These are phyloP conservation scores for Secale cereale DNA, from an alignment of 176 grass and related monocot genomes.

Conservation along the genomic window DNA sequence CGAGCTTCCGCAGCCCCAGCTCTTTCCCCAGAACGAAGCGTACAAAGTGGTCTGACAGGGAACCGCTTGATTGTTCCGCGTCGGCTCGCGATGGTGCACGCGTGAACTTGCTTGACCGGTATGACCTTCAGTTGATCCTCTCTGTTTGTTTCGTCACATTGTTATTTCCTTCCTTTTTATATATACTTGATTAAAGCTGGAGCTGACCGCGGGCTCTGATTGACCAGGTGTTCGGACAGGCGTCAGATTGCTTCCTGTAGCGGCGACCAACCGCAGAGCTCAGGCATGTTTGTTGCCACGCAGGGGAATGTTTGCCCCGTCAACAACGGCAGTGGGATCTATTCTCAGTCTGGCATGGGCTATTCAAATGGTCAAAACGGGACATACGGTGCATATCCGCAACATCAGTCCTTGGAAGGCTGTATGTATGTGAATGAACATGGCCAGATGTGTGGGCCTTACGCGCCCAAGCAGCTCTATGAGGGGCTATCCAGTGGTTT, in stretches of 20 bases:
- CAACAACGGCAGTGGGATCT: conserved; percentile 3
- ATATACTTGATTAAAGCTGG: neutral
- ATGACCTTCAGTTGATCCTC: neutral
- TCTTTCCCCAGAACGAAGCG: conserved; percentile 19
- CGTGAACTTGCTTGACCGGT: neutral
- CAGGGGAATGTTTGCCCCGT: conserved; percentile 36
- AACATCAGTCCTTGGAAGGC: conserved; percentile 43
- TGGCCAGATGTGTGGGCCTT: conserved; percentile 89
- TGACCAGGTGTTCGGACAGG: conserved; percentile 9
- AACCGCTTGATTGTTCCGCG: neutral
- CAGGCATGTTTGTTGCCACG: conserved; percentile 36
- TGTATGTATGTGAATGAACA: conserved; percentile 81
- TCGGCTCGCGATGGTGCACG: neutral
- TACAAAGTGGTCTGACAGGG: neutral
- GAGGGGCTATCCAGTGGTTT: conserved; percentile 74
- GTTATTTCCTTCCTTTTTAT: neutral
- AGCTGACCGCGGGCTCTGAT: neutral
- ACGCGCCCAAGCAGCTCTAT: conserved; percentile 62
- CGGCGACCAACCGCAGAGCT: neutral
- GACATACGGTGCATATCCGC: neutral
- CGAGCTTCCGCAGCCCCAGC: neutral
- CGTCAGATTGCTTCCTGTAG: conserved; percentile 12
- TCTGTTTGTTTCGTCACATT: neutral
- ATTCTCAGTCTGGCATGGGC: conserved; percentile 2
- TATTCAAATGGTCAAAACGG: conserved; percentile 14